Evolutionary conservation across 768 basidiomycete species (phyloP).

Genomic region (Hericium coralloides): DNA sequence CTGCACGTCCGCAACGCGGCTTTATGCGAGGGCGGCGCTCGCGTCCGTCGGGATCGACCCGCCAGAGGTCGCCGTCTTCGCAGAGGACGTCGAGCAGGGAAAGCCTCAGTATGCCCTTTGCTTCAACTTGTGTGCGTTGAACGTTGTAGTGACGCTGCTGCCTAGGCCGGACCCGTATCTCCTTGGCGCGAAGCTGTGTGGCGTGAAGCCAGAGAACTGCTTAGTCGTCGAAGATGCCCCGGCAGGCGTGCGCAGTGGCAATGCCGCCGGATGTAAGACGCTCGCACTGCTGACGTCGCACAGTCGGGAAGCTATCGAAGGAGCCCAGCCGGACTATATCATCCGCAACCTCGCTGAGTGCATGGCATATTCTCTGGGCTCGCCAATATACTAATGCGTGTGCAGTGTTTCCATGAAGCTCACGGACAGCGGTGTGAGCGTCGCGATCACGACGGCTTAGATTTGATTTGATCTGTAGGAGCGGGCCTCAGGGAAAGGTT

Average conservation of each 20-base stretch:
- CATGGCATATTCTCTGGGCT: not conserved
- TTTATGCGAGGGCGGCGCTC: conserved; percentile 69
- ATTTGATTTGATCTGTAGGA: not conserved
- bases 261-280: conserved; percentile 76
- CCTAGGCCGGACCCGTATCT: conserved; percentile 83
- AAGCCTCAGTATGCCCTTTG: conserved; percentile 55
- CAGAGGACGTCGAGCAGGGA: conserved; percentile 76
- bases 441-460: not conserved
- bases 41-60: conserved; percentile 53
- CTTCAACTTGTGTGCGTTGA: conserved; percentile 21
- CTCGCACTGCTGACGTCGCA: conserved; percentile 82
- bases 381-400: not conserved
- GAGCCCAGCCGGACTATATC: conserved; percentile 54
- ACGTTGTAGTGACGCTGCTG: conserved; percentile 27
- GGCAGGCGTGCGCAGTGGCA: conserved; percentile 71
- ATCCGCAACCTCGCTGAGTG: conserved; percentile 59
- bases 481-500: not conserved
- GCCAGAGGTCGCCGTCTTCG: conserved; percentile 68
- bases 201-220: conserved; percentile 54
- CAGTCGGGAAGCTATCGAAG: conserved; percentile 55
- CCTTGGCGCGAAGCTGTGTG: conserved; percentile 67
- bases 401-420: not conserved
- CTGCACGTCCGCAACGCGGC: conserved; percentile 76
- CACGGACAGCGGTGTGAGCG: not conserved
- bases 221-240: conserved; percentile 93